Evolutionary conservation across 2,329 filamentous ascomycete genomes (phyloP), one percentile per base, ranked within the genome.

Genomic region (Colletotrichum neosansevieriae): DNA sequence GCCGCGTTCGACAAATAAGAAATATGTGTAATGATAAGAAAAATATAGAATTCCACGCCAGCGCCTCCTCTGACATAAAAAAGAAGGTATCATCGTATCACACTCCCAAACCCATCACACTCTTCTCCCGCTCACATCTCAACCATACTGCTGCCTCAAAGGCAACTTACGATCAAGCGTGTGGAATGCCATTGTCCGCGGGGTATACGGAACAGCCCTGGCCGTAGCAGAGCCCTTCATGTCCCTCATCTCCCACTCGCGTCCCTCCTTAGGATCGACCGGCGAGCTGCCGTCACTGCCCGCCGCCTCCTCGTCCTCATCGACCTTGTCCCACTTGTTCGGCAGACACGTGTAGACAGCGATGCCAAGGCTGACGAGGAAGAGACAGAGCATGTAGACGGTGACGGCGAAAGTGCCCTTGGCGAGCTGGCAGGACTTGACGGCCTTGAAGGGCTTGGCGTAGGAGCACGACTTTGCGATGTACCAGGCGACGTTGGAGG

Each of bases 401-500:
- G 89, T 89, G 19, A 88, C 83, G 13, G 86, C 91, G 73, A 93
- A 91, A 13, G 85, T 83, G 59, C 84, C 87, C 76, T 93, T 91
- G 6, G 92, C 91, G 76, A 92, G 85, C 74, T 84, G 79, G 77
- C 92, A 95, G 73, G 87, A 88, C 62, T 84, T 79, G 54, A 86
- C 82, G 32, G 86, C 85, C 57, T 79, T 79, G 69, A 84, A 84
- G 5, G 84, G 81, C 60, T 81, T 82, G 2, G 90, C 89, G 42
- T 91, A 83, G 60, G 79, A 82, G 80, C 92, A 95, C 70, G 87
- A 88, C 77, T 91, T 89, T 61, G 86, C 86, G 73, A 94, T 88
- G 77, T 94, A 94, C 92, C 92, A 95, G 6, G 91, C 86, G 29
- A 88, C 84, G 29, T 84, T 83, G 73, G 89, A 89, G 5, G 86